Evolutionary conservation across 441 rosid genomes (phyloP).

Genomic region (Euphorbia schlechtendalii): DNA sequence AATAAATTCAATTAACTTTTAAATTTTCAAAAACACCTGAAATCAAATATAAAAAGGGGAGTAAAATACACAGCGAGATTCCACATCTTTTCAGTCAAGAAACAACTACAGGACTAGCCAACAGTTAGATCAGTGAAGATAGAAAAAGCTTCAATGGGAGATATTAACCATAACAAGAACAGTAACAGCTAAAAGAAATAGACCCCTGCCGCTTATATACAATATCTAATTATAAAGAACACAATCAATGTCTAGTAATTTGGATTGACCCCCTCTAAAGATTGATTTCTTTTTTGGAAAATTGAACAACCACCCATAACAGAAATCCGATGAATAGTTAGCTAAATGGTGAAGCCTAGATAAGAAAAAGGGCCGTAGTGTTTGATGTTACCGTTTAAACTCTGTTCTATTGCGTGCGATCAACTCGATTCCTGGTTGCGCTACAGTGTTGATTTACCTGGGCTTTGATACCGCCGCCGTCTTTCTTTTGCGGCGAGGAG

Average conservation of each 20-base stretch:
- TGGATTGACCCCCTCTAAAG: background rate
- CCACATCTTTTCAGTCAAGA: constrained; percentile 37
- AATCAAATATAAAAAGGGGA: background rate
- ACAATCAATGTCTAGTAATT: constrained; percentile 13
- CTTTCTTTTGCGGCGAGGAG: constrained; percentile 53
- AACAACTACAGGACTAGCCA: background rate
- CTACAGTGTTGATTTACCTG: constrained; percentile 24
- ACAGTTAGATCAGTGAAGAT: background rate
- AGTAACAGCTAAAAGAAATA: constrained; percentile 3
- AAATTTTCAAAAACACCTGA: too few species aligned
- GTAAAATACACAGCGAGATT: constrained; percentile 19
- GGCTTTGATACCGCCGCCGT: constrained; percentile 28
- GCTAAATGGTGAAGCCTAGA: constrained; percentile 14
- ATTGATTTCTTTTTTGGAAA: background rate
- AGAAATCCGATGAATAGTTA: constrained; percentile 5
- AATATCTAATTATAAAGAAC: background rate
- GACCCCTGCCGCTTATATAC: constrained; percentile 19
- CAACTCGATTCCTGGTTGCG: constrained; percentile 28
- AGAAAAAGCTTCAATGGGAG: background rate
- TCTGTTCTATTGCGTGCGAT: constrained; percentile 30
- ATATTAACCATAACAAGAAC: constrained; percentile 4
- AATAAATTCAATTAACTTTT: too few species aligned
- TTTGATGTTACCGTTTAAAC: constrained; percentile 14
- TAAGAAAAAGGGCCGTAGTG: constrained; percentile 4
- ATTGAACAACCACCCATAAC: background rate